These are phyloP conservation scores for Annulohypoxylon moriforme DNA, from an alignment of 495 filamentous ascomycete genomes.

Conservation along the genomic window DNA sequence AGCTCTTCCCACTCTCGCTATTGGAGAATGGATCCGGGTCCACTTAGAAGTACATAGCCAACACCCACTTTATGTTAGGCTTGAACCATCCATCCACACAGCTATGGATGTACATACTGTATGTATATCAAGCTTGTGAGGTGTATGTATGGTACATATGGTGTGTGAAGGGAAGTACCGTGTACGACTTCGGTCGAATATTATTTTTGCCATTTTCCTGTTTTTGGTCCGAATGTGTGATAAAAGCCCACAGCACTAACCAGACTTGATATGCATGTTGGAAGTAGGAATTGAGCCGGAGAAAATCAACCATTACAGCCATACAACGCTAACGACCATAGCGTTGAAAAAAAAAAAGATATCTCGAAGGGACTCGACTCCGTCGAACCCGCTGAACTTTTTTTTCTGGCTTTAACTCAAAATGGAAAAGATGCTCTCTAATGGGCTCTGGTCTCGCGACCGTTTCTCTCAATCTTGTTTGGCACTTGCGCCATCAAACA, in stretches of 20 bases:
- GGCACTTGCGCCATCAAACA: conserved; percentile 45
- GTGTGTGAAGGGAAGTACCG: conserved; percentile 35
- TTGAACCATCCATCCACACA: conserved; percentile 27
- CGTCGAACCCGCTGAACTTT: conserved; percentile 34
- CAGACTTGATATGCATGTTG: conserved; percentile 34
- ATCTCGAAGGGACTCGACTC: conserved; percentile 39
- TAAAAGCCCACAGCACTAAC: conserved; percentile 41
- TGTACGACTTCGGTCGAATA: conserved; percentile 45
- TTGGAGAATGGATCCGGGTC: conserved; percentile 44
- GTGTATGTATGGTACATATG: too few species aligned
- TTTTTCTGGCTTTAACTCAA: conserved; percentile 32
- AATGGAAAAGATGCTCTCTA: conserved; percentile 31
- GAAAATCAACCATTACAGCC: conserved; percentile 29
- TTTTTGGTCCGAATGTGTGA: conserved; percentile 37
- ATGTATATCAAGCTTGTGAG: conserved; percentile 3
- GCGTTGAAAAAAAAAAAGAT: conserved; percentile 27
- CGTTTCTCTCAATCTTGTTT: conserved; percentile 34
- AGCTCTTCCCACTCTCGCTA: conserved; percentile 20
- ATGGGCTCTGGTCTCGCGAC: conserved; percentile 33
- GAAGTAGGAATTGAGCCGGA: conserved; percentile 41
- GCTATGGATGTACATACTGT: background rate
- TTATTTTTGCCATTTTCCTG: conserved; percentile 34
- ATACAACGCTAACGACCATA: conserved; percentile 24
- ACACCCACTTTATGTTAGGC: conserved; percentile 39
- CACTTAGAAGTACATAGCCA: conserved; percentile 40